Percentiles rank a stretch among this genome's conserved stretches.
These are phyloP conservation scores for Starmera amethionina DNA, from an alignment of 805 yeast species.

Conservation along the genomic window DNA sequence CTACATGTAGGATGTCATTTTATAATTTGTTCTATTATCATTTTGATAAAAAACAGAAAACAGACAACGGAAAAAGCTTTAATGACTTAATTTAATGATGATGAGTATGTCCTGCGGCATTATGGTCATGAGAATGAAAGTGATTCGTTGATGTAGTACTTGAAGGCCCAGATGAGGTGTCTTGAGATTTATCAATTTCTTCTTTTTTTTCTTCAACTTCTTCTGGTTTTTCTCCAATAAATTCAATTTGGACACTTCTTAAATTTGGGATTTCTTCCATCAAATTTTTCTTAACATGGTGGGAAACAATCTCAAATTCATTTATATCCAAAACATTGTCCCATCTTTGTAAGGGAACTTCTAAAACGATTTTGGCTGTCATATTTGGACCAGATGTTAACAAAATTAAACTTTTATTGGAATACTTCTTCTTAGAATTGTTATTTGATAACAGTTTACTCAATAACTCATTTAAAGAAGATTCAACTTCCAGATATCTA, in stretches of 20 bases:
- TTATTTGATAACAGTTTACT: constrained; percentile 29
- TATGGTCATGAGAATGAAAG: constrained; percentile 11
- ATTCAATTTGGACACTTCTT: constrained; percentile 32
- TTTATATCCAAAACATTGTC: constrained; percentile 29
- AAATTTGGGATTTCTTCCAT: constrained; percentile 31
- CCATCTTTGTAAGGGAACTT: constrained; percentile 36
- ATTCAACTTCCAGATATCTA: constrained; percentile 33
- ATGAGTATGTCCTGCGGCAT: constrained; percentile 12
- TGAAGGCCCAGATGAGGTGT: constrained; percentile 7
- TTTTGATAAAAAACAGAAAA: too few species aligned
- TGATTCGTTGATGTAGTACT: constrained; percentile 9
- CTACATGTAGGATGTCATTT: too few species aligned
- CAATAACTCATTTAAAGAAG: constrained; percentile 25
- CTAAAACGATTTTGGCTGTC: constrained; percentile 24
- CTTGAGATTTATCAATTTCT: constrained; percentile 1
- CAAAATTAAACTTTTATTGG: constrained; percentile 33
- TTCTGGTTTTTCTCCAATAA: constrained; percentile 23
- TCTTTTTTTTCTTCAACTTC: constrained; percentile 15
- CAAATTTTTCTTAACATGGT: constrained; percentile 24
- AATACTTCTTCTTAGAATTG: constrained; percentile 28
- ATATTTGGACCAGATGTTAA: constrained; percentile 51
- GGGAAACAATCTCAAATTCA: constrained; percentile 32
- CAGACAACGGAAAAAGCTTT: neutral
- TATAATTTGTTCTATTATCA: too few species aligned
- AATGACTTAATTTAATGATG: constrained; percentile 6